Evolutionary conservation across 371 early-diverging fungal species (phyloP), one percentile per base, ranked within the genome.

Genomic region (Chytridium lagenaria): DNA sequence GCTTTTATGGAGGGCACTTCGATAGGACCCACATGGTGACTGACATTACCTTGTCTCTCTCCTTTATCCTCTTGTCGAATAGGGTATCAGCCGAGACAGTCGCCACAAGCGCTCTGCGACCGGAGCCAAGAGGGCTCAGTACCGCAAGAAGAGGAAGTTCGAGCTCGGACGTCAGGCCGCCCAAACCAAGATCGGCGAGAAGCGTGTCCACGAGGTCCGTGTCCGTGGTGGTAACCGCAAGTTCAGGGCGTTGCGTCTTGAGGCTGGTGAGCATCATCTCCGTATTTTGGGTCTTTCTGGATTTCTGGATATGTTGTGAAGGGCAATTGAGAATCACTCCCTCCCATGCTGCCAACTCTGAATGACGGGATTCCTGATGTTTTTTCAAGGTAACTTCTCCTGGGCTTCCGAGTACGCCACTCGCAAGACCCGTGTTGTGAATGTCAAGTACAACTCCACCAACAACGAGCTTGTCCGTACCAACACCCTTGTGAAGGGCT

Each of bases 401-500:
- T 97, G 98, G 96, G 97, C 94, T 77, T 95, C 97, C 50, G 97
- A 98, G 88, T 85, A 93, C 75, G 82, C 90, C 85, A 90, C 98
- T 76, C 93, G 93, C 90, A 98, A 96, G 92, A 90, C 96, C 77
- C 94, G 98, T 90, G 93, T 98, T 81, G 88, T 96, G 83, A 90
- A 92, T 76, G 99, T 99, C 79, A 94, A 95, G 75, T 99, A 99
- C 94, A 99, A 99, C 89, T 94, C 99, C 79, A 94, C 97, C 87
- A 98, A 96, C 95, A 99, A 99, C 94, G 99, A 99, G 89, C 90
- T 99, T 83, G 98, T 99, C 86, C 96, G 99, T 85, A 99, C 99
- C 87, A 99, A 99, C 92, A 99, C 99, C 74, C 91, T 99, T 66
- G 99, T 99, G 70, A 99, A 99, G 93, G 93, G 95, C 39, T 73